These are phyloP conservation scores for Rosa lucieae DNA, from an alignment of 306 rosid genomes.

Conservation along the genomic window DNA sequence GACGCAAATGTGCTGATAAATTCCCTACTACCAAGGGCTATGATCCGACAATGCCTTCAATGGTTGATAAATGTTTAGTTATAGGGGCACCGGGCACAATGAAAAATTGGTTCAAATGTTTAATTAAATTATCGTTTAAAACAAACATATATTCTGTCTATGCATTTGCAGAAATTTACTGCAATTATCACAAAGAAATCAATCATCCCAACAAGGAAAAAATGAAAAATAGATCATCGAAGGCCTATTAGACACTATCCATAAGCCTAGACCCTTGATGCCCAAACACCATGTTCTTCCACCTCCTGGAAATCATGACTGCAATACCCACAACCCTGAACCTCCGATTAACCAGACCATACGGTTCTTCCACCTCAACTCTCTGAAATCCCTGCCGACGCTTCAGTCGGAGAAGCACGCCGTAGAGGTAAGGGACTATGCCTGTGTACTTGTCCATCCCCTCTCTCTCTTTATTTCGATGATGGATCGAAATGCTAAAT, in stretches of 20 bases:
- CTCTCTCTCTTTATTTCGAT: not conserved
- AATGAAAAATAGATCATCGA: not conserved
- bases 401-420: not conserved
- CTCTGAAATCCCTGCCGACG: not conserved
- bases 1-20: no score
- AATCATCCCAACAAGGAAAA: not conserved
- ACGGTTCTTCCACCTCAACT: not conserved
- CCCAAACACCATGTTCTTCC: not conserved
- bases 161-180: not conserved
- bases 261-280: not conserved
- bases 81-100: no score
- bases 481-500: not conserved
- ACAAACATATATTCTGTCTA: not conserved
- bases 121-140: not conserved
- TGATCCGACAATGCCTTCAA: not conserved
- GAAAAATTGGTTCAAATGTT: no score
- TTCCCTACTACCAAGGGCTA: not conserved
- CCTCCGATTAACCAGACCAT: not conserved
- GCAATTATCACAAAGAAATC: not conserved
- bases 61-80: not conserved
- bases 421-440: conserved; percentile 1
- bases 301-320: not conserved
- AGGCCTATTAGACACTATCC: not conserved
- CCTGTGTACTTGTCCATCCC: not conserved
- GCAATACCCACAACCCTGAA: not conserved